phyloP scores from a whole-genome alignment of 1,139 yeast genomes.

The Citeromyces siamensis region DNA sequence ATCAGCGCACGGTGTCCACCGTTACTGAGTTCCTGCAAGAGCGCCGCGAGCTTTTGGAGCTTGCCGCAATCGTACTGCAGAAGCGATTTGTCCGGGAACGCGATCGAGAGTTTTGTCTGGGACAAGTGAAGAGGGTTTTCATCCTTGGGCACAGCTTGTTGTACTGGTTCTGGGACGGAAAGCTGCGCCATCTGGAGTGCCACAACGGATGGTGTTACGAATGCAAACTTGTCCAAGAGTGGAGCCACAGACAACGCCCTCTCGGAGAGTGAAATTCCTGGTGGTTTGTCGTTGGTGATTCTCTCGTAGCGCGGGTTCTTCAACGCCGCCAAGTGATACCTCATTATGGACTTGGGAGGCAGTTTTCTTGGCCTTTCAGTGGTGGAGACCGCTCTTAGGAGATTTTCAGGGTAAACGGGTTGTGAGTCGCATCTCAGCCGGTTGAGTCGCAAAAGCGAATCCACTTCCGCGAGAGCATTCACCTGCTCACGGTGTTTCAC shows the following conservation, averaged over 20 bases:
- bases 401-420: conserved; percentile 45
- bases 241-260: conserved; percentile 34
- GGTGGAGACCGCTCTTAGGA: conserved; percentile 1
- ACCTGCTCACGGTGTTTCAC: conserved; percentile 37
- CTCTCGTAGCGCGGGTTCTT: too few species aligned
- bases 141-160: conserved; percentile 18
- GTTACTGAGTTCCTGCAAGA: conserved; percentile 67
- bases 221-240: conserved; percentile 64
- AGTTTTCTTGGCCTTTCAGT: conserved; percentile 6
- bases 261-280: conserved; percentile 19
- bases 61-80: conserved; percentile 97
- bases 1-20: conserved; percentile 90
- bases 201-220: conserved; percentile 80
- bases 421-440: conserved; percentile 40
- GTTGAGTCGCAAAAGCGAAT: conserved; percentile 55
- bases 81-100: conserved; percentile 90
- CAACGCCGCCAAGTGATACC: too few species aligned
- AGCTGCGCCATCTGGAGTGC: conserved; percentile 57
- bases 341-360: too few species aligned
- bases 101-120: conserved; percentile 82
- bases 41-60: conserved; percentile 66
- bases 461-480: conserved; percentile 35
- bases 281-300: neutral
- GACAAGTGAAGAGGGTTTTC: conserved; percentile 68
- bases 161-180: conserved; percentile 20